Percentiles rank a stretch among this genome's conserved stretches.
These are phyloP conservation scores for Brettanomyces anomalus DNA, from an alignment of 805 yeast genomes.

Conservation along the genomic window DNA sequence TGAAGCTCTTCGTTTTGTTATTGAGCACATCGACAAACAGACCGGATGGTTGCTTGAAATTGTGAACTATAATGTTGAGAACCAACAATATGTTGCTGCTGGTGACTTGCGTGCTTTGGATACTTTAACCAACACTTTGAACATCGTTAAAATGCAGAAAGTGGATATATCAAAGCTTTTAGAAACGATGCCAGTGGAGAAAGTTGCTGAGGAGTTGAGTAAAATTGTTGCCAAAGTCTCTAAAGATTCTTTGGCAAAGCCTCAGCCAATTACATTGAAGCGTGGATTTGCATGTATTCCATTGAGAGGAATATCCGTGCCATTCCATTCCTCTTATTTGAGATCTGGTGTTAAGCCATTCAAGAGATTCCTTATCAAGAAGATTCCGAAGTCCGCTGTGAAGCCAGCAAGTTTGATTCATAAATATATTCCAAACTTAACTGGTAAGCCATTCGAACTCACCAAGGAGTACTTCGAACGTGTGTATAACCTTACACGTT, in stretches of 20 bases:
- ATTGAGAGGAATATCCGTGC: conserved; percentile 97
- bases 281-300: conserved; percentile 99
- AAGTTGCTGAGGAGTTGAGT: conserved; percentile 78
- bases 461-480: conserved; percentile 96
- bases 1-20: conserved; percentile 90
- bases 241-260: conserved; percentile 72
- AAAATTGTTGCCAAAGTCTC: conserved; percentile 86
- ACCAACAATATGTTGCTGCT: conserved; percentile 97
- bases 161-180: conserved; percentile 85
- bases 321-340: conserved; percentile 98
- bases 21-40: conserved; percentile 72
- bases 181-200: conserved; percentile 72
- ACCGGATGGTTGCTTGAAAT: conserved; percentile 95
- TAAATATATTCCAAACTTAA: conserved; percentile 96
- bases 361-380: conserved; percentile 94
- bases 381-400: conserved; percentile 89
- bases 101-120: conserved; percentile 97
- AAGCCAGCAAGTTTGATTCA: conserved; percentile 89
- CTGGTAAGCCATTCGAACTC: conserved; percentile 94
- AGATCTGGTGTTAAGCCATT: conserved; percentile 98
- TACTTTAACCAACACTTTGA: conserved; percentile 85
- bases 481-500: conserved; percentile 84
- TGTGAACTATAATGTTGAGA: conserved; percentile 96
- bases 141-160: conserved; percentile 89
- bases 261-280: conserved; percentile 94